These are phyloP conservation scores for Panaeolus cyanescens DNA, from an alignment of 768 basidiomycete genomes.

Conservation along the genomic window DNA sequence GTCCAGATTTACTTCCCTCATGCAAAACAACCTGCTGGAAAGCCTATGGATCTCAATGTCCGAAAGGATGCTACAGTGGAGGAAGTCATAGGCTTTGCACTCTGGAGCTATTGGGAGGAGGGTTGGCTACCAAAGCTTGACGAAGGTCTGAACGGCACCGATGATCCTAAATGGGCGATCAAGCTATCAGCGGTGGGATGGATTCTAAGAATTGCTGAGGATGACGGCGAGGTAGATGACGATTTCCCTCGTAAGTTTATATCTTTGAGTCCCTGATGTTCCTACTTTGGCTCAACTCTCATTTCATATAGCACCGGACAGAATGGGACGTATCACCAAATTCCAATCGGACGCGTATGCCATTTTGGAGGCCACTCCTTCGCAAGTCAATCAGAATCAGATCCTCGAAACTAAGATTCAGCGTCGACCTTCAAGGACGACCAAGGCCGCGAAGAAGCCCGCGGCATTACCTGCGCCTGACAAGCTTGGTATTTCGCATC, in stretches of 20 bases:
- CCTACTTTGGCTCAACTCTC: slow-evolving; percentile 9
- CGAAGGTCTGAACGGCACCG: slow-evolving; percentile 59
- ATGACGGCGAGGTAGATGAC: slow-evolving; percentile 98
- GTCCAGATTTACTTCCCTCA: slow-evolving; percentile 88
- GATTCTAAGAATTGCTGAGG: slow-evolving; percentile 92
- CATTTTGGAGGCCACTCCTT: slow-evolving; percentile 70
- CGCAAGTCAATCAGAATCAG: slow-evolving; percentile 81
- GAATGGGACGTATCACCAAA: slow-evolving; percentile 80
- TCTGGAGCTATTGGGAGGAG: slow-evolving; percentile 95
- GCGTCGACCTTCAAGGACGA: slow-evolving; percentile 75
- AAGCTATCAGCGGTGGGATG: slow-evolving; percentile 81
- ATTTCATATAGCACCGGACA: slow-evolving; percentile 90
- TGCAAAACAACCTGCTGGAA: slow-evolving; percentile 59
- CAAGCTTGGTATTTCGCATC: slow-evolving; percentile 20
- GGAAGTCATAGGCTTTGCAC: slow-evolving; percentile 91
- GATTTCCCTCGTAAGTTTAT: slow-evolving; percentile 88
- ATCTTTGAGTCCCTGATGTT: neutral
- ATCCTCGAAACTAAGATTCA: slow-evolving; percentile 79
- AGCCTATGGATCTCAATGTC: slow-evolving; percentile 73
- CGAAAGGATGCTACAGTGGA: slow-evolving; percentile 90
- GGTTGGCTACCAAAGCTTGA: slow-evolving; percentile 78
- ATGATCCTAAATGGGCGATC: slow-evolving; percentile 60
- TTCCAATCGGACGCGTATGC: slow-evolving; percentile 93
- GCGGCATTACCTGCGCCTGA: slow-evolving; percentile 46
- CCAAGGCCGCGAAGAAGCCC: slow-evolving; percentile 54